Evolutionary conservation across 352 stramenopile species (phyloP).

Genomic region (Phytophthora rubi): DNA sequence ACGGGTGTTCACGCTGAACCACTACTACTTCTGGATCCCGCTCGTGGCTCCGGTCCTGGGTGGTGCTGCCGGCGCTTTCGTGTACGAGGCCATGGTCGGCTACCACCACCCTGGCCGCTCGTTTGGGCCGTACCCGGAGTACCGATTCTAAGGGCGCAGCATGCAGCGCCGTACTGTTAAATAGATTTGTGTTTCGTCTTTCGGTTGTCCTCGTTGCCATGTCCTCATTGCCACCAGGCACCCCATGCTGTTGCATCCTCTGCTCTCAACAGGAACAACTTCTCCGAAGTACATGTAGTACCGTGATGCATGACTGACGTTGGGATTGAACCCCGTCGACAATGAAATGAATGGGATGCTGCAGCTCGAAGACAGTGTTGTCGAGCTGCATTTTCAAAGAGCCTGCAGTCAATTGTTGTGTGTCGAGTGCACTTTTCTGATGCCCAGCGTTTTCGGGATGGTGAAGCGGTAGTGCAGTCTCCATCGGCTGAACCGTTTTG

Average conservation of each 20-base stretch:
- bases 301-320: too few species aligned
- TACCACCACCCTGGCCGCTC: slow-evolving; percentile 56
- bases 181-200: slow-evolving; percentile 23
- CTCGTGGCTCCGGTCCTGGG: slow-evolving; percentile 70
- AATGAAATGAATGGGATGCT: neutral
- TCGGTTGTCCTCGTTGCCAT: neutral
- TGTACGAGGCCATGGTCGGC: slow-evolving; percentile 66
- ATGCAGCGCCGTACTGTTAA: neutral
- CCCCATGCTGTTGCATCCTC: neutral
- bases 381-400: neutral
- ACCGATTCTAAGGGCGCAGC: slow-evolving; percentile 23
- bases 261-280: neutral
- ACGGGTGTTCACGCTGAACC: slow-evolving; percentile 69
- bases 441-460: neutral
- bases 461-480: neutral
- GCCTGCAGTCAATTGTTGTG: neutral
- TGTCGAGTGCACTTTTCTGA: slow-evolving; percentile 1
- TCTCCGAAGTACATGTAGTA: too few species aligned
- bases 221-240: too few species aligned
- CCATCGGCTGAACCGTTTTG: neutral
- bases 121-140: slow-evolving; percentile 27
- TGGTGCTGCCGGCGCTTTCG: slow-evolving; percentile 53
- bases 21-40: slow-evolving; percentile 81
- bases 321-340: neutral
- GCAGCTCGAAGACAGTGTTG: too few species aligned